Base-by-base conservation (phyloP, 2,329 filamentous ascomycete genomes). In the Sporothrix globosa region DNA sequence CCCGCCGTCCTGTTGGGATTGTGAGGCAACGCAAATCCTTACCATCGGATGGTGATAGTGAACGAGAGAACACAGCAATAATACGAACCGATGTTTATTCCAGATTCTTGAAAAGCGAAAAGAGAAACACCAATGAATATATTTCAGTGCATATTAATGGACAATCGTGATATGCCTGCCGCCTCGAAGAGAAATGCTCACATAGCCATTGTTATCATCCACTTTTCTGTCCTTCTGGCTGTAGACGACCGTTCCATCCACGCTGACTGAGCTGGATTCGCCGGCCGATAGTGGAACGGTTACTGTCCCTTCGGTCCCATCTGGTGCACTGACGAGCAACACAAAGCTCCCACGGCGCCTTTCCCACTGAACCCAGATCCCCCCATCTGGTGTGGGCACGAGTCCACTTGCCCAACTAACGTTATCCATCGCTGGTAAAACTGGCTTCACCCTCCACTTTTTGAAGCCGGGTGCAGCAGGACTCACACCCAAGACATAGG, bases 401-500 rank as follows among this genome's bases (percentile, higher is more conserved):
- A 77, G 73, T 0, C 83, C 83, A 53, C 77, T 78, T 0, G 83
- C 83, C 82, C 83, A 85, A 1, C 73, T 76, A 19, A 84, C 68
- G 48, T 76, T 77, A 1, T 66, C 63, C 63, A 77, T 78, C 0
- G 76, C 76, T 3, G 77, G 76, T 6, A 77, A 73, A 1, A 78
- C 68, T 0, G 83, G 84, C 61, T 76, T 78, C 1, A 85, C 75
- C 2, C 70, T 75, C 79, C 81, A 86, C 1, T 76, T 75, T 17
- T 70, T 67, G 72, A 85, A 86, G 0, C 83, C 84, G 0, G 82
- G 81, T 4, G 76, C 77, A 6, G 78, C 76, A 0, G 84, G 84
- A 61, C 73, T 79, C 4, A 86, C 80, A 1, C 84, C 84, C 0
- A 86, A 77, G 1, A 86, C 79, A 53, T 83, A 81, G 58, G 80